These are phyloP conservation scores for Stachybotrys echinatus DNA, from an alignment of 2,329 filamentous ascomycete species.

Conservation along the genomic window DNA sequence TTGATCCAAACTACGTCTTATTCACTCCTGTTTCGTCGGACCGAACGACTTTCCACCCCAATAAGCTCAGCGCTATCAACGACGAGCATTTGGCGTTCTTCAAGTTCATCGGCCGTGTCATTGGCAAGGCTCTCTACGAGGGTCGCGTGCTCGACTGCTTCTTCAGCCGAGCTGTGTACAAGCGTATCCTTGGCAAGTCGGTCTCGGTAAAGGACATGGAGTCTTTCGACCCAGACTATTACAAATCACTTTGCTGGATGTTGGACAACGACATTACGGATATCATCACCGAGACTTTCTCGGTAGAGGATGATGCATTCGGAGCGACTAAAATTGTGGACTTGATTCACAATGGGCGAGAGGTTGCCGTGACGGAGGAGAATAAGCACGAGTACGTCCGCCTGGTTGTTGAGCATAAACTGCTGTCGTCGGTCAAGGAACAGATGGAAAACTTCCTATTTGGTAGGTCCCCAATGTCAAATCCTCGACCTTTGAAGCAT, in stretches of 20 bases:
- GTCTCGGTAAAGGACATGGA: constrained; percentile 99
- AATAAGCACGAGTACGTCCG: constrained; percentile 99
- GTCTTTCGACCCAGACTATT: constrained; percentile 95
- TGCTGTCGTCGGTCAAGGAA: constrained; percentile 86
- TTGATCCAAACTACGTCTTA: constrained; percentile 93
- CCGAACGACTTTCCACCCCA: constrained; percentile 97
- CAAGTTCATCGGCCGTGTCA: constrained; percentile 98
- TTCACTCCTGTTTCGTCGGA: constrained; percentile 97
- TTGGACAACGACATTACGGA: constrained; percentile 97
- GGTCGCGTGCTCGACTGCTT: constrained; percentile 94
- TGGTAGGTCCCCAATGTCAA: constrained; percentile 42
- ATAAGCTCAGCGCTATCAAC: constrained; percentile 89
- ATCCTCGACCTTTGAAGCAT: background rate
- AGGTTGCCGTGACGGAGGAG: constrained; percentile 91
- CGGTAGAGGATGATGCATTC: constrained; percentile 89
- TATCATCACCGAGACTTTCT: constrained; percentile 94
- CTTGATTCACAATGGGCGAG: constrained; percentile 78
- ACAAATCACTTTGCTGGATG: constrained; percentile 98
- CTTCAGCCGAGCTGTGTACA: constrained; percentile 98
- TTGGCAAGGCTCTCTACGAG: constrained; percentile 96
- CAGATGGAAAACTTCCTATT: constrained; percentile 91
- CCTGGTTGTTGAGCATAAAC: constrained; percentile 86
- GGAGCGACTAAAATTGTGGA: constrained; percentile 85
- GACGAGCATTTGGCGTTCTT: constrained; percentile 96
- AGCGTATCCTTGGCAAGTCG: constrained; percentile 88